These are phyloP conservation scores for Fusarium irregulare DNA, from an alignment of 2,329 filamentous ascomycete genomes.

Conservation along the genomic window DNA sequence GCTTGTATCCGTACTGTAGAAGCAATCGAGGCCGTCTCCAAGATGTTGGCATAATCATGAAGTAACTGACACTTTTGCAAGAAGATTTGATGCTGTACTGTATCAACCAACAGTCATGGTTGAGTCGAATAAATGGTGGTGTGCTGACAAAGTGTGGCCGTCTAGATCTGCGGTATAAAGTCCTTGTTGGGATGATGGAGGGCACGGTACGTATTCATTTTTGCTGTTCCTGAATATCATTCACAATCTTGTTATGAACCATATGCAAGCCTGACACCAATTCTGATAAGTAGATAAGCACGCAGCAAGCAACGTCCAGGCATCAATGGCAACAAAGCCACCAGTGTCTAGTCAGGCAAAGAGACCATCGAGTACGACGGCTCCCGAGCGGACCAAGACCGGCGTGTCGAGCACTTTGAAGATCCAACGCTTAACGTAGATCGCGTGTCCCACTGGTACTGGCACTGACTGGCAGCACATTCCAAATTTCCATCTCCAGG, in stretches of 20 bases:
- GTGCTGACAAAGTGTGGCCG: slow-evolving; percentile 21
- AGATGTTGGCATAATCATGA: not conserved
- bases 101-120: slow-evolving; percentile 4
- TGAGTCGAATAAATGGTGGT: slow-evolving; percentile 25
- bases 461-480: slow-evolving; percentile 34
- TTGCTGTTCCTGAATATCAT: slow-evolving; percentile 38
- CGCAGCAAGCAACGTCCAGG: not conserved
- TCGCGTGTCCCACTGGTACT: slow-evolving; percentile 42
- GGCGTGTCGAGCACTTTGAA: slow-evolving; percentile 7
- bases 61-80: not conserved
- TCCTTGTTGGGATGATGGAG: slow-evolving; percentile 27
- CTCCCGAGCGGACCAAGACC: not conserved
- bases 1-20: not conserved
- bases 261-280: slow-evolving; percentile 12
- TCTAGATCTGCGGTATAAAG: slow-evolving; percentile 34
- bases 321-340: slow-evolving; percentile 4
- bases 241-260: slow-evolving; percentile 19
- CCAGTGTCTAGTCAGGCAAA: not conserved
- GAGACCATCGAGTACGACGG: not conserved
- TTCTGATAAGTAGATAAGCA: not conserved
- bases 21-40: not conserved
- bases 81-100: not conserved
- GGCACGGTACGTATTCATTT: slow-evolving; percentile 17
- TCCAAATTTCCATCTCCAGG: slow-evolving; percentile 38
- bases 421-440: slow-evolving; percentile 30